phyloP scores from a whole-genome alignment of 2,329 filamentous ascomycete species.

The Aspergillus ruber region DNA sequence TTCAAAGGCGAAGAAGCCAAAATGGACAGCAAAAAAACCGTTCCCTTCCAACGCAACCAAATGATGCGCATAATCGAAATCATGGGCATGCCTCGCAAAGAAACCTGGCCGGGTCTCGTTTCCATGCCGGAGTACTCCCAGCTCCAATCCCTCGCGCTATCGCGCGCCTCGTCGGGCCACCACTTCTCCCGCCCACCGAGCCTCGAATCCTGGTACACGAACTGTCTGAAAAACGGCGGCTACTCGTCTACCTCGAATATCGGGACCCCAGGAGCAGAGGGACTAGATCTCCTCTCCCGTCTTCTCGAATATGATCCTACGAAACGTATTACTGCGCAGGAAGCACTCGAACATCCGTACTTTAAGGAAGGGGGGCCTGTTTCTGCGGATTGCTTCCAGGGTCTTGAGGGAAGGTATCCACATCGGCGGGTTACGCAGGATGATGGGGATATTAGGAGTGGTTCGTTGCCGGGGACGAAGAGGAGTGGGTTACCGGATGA shows the following conservation, averaged over 20 bases:
- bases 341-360: slow-evolving; percentile 85
- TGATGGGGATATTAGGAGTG: slow-evolving; percentile 90
- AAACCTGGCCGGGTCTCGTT: slow-evolving; percentile 76
- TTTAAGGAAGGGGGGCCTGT: slow-evolving; percentile 67
- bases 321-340: slow-evolving; percentile 77
- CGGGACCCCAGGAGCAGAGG: slow-evolving; percentile 63
- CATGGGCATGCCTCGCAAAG: slow-evolving; percentile 81
- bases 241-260: slow-evolving; percentile 45
- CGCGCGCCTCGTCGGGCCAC: slow-evolving; percentile 32
- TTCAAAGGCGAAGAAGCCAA: slow-evolving; percentile 99
- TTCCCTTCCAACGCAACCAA: slow-evolving; percentile 94
- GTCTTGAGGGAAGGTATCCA: slow-evolving; percentile 81
- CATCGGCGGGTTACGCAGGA: slow-evolving; percentile 85
- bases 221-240: slow-evolving; percentile 56
- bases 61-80: slow-evolving; percentile 99
- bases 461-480: slow-evolving; percentile 85
- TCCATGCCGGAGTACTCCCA: slow-evolving; percentile 83
- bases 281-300: slow-evolving; percentile 72
- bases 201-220: slow-evolving; percentile 76
- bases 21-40: slow-evolving; percentile 96
- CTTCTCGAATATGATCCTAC: slow-evolving; percentile 90
- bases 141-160: slow-evolving; percentile 48
- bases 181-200: slow-evolving; percentile 48
- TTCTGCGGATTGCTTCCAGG: slow-evolving; percentile 82
- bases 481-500: slow-evolving; percentile 81